Percentiles rank a stretch among this genome's conserved stretches.
Conservation (phyloP, 345 rosid species). For the Melaleuca alternifolia region DNA sequence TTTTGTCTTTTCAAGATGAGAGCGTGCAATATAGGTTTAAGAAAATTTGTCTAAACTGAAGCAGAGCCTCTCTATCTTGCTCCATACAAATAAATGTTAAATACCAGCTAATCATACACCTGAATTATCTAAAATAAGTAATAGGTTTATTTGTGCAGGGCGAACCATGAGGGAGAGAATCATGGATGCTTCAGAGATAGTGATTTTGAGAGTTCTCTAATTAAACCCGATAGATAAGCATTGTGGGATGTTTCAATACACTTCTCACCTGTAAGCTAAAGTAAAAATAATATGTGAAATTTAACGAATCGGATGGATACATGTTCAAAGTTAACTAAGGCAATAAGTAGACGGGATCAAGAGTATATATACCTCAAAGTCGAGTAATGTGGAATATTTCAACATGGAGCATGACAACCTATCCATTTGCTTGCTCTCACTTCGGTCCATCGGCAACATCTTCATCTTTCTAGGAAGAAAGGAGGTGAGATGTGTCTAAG, state of each 20-base stretch:
- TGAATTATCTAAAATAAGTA: neutral
- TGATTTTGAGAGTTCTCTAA: neutral
- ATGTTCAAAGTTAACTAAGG: too few relatives aligned
- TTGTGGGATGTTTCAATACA: too few relatives aligned
- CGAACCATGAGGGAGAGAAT: neutral
- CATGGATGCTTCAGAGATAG: neutral
- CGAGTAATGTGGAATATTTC: neutral
- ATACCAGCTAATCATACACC: neutral
- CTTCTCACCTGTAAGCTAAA: too few relatives aligned
- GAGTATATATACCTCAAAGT: neutral
- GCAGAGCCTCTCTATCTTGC: neutral
- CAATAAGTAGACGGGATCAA: neutral
- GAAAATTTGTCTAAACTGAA: neutral
- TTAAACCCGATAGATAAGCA: too few relatives aligned
- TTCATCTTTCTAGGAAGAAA: neutral
- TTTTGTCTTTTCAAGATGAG: neutral
- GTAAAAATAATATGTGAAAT: too few relatives aligned
- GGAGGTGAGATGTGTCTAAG: neutral
- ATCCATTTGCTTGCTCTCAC: neutral
- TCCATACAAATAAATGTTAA: neutral
- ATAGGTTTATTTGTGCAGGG: too few relatives aligned
- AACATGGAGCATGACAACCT: neutral
- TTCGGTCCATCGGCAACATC: neutral
- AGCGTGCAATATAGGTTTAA: neutral
- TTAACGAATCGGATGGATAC: too few relatives aligned